These are phyloP conservation scores for Brassica napus DNA, from an alignment of 345 rosid species.

Conservation along the genomic window DNA sequence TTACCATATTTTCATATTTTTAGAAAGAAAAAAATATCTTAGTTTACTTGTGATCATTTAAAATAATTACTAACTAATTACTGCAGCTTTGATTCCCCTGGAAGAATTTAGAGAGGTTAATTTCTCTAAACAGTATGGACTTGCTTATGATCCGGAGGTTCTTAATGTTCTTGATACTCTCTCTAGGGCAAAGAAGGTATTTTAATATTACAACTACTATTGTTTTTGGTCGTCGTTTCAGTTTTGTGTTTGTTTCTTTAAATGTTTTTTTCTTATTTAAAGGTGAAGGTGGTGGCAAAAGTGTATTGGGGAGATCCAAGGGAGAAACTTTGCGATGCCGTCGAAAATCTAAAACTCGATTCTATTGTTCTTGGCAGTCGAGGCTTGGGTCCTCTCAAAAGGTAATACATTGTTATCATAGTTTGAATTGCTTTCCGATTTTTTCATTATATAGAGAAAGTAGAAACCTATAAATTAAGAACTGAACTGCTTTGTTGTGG, in stretches of 20 bases:
- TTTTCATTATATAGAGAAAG: neutral
- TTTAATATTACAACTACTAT: neutral
- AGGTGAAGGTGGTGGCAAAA: constrained; percentile 73
- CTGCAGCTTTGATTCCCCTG: constrained; percentile 73
- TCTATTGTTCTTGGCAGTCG: constrained; percentile 85
- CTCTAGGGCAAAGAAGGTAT: constrained; percentile 54
- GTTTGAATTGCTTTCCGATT: neutral
- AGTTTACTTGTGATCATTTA: neutral
- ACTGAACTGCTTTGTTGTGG: neutral
- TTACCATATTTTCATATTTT: neutral
- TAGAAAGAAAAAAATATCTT: neutral
- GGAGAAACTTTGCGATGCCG: constrained; percentile 71
- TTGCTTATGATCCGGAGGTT: constrained; percentile 61
- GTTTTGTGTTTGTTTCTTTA: neutral
- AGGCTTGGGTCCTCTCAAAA: constrained; percentile 77
- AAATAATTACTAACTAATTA: neutral
- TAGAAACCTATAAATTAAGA: neutral
- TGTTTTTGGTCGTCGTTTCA: neutral
- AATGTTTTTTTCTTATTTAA: neutral
- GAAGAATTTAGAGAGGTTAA: constrained; percentile 64
- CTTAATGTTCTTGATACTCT: constrained; percentile 67
- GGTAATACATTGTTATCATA: constrained; percentile 43
- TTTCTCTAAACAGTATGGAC: constrained; percentile 59
- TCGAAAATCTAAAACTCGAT: constrained; percentile 67
- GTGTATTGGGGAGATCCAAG: constrained; percentile 90